Base-by-base conservation (phyloP, 345 rosid genomes). In the Linum lewisii region DNA sequence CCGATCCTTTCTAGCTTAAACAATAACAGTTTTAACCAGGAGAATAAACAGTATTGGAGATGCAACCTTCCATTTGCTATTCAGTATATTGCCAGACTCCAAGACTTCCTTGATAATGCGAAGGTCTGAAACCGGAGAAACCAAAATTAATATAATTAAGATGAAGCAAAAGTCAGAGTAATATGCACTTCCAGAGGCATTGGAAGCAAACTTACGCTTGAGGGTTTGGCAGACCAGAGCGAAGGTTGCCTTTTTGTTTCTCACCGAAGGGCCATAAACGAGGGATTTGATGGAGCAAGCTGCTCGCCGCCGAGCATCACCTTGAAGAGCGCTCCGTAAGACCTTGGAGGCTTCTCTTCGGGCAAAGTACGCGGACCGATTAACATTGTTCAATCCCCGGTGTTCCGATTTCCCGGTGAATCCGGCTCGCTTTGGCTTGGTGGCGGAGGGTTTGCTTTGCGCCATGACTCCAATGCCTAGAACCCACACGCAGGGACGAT, bases 221-320 rank as follows among this genome's bases (percentile, higher is more conserved):
- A 92, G 86, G n/a, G 98, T 92, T 66, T 92, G 84, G 74, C 95
- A 92, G 61, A 92, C 98, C 42, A 92, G 82, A 75, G 98, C 97
- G 63, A 77, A 83, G 52, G 97, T 92, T 44, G 84, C 97, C 63
- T 70, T 83, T 70, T 92, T 92, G 85, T 92, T 92, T 56, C 75
- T 77, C 25, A 86, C 78, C 18, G 90, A 73, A 57, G 91, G 95
- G 67, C 82, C 72, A 44, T 86, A 88, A 62, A 92, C 86, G 57
- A 88, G 87, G 11, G 98, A 78, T 61, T 92, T 92, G 42, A 92
- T 83, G 61, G 97, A 82, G 26, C 79, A 88, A 20, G 75, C 74
- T 58, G 96, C 97, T 66, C 78, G 86, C 8, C 91, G 88, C 21
- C 80, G 77, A 26, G 84, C 81, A 74, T 92, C 94, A 15, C 98